Evolutionary conservation across 306 rosid genomes (phyloP).

Genomic region (Sicyos edulis): DNA sequence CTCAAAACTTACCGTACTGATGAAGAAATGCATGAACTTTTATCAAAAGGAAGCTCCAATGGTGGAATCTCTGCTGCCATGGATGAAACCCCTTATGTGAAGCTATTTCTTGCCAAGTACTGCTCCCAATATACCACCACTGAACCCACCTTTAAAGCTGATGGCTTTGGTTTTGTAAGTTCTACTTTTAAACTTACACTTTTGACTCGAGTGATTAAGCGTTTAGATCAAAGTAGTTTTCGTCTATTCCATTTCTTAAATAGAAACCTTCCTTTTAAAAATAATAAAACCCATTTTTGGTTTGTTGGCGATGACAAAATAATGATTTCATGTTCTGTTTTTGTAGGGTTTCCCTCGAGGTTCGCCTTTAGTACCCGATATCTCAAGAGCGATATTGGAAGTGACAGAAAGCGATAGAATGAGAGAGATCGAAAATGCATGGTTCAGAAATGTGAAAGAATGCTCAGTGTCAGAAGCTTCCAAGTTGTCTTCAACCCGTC

Average conservation of each 20-base stretch:
- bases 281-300: too few relatives aligned
- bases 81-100: slow-evolving; percentile 42
- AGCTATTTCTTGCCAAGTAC: slow-evolving; percentile 29
- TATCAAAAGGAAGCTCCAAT: slow-evolving; percentile 36
- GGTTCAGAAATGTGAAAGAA: slow-evolving; percentile 8
- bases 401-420: slow-evolving; percentile 21
- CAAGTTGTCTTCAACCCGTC: slow-evolving; percentile 22
- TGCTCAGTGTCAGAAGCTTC: slow-evolving; percentile 14
- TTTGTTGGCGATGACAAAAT: too few relatives aligned
- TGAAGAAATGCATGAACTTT: slow-evolving; percentile 36
- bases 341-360: slow-evolving; percentile 28
- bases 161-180: slow-evolving; percentile 68
- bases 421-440: slow-evolving; percentile 15
- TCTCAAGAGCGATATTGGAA: slow-evolving; percentile 23
- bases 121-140: slow-evolving; percentile 41
- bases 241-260: too few relatives aligned
- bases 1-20: slow-evolving; percentile 26
- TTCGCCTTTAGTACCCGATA: slow-evolving; percentile 26
- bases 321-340: too few relatives aligned
- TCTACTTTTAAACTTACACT: background rate
- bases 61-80: slow-evolving; percentile 52
- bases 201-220: too few relatives aligned
- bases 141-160: slow-evolving; percentile 38
- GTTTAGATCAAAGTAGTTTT: too few relatives aligned
- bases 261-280: too few relatives aligned